Evolutionary conservation across 176 grass and related monocot species (phyloP).

Genomic region (Saccharum spontaneum): DNA sequence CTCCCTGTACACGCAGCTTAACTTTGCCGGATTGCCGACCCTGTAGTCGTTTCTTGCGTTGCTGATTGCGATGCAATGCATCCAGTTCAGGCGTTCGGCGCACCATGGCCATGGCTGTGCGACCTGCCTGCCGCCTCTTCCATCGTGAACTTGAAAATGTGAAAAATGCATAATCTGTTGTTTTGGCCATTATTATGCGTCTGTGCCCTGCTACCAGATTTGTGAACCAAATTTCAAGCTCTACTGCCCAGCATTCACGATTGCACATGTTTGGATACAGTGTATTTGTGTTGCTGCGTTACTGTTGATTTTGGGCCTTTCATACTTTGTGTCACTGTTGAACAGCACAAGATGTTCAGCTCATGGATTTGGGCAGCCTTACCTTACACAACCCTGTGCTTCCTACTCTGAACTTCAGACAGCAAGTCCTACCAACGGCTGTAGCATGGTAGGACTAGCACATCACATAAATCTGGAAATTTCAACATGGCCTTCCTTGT

Average conservation of each 20-base stretch:
- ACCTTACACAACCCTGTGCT: background rate
- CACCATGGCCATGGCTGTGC: no score
- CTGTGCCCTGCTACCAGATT: background rate
- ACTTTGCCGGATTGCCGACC: background rate
- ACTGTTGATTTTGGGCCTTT: background rate
- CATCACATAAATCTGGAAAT: background rate
- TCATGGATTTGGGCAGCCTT: background rate
- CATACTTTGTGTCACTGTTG: no score
- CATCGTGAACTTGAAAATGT: background rate
- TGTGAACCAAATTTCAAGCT: background rate
- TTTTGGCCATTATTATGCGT: background rate
- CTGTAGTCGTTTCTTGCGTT: background rate
- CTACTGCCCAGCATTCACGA: background rate
- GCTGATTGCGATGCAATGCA: no score
- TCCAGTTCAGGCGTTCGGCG: no score
- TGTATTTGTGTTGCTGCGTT: background rate
- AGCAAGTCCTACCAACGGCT: background rate
- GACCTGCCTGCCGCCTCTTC: background rate
- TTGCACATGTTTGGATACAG: background rate
- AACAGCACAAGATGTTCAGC: background rate
- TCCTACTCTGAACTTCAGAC: background rate
- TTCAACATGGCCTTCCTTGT: constrained; percentile 29
- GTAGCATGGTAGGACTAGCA: background rate
- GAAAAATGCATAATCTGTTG: background rate
- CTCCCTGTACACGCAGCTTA: background rate